A percentile compares a stretch with the other conserved stretches of the same genome.
These are phyloP conservation scores for Amphibolis antarctica DNA, from an alignment of 106 monocot genomes.

Conservation along the genomic window DNA sequence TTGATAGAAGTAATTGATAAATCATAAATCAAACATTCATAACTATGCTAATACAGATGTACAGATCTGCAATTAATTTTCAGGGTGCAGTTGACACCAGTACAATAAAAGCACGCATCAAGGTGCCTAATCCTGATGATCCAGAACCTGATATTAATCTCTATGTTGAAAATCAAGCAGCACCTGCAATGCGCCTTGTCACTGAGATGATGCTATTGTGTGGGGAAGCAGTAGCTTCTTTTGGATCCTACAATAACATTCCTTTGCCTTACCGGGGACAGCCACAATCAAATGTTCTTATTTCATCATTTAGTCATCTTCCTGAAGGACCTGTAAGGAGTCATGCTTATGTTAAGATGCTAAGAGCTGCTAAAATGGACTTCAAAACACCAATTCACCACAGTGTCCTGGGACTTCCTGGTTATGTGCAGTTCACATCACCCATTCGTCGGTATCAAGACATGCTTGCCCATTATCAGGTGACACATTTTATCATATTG, in stretches of 20 bases:
- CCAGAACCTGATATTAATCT: slow-evolving; percentile 73
- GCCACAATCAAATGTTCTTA: slow-evolving; percentile 65
- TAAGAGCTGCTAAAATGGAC: slow-evolving; percentile 88
- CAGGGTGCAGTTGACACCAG: slow-evolving; percentile 86
- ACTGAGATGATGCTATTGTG: slow-evolving; percentile 98
- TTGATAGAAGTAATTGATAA: too few relatives aligned
- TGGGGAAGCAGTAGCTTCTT: slow-evolving; percentile 81
- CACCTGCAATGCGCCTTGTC: slow-evolving; percentile 78
- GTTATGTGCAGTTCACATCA: slow-evolving; percentile 95
- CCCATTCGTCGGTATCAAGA: slow-evolving; percentile 89
- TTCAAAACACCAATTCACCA: slow-evolving; percentile 64
- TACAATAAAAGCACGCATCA: slow-evolving; percentile 71
- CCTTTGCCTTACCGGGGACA: slow-evolving; percentile 93
- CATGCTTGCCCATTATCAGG: slow-evolving; percentile 96
- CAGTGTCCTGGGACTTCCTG: slow-evolving; percentile 73
- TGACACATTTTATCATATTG: slow-evolving; percentile 10
- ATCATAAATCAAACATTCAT: too few relatives aligned
- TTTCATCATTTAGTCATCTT: slow-evolving; percentile 69
- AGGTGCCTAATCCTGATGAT: slow-evolving; percentile 66
- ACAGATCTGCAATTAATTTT: too few relatives aligned
- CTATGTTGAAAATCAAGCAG: slow-evolving; percentile 67
- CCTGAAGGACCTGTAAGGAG: slow-evolving; percentile 93
- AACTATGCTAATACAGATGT: too few relatives aligned
- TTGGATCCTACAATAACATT: slow-evolving; percentile 78
- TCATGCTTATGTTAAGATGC: slow-evolving; percentile 65